Percentiles rank a stretch among this genome's conserved stretches.
Evolutionary conservation across 345 rosid genomes (phyloP).

Genomic region (Camelina hispida): DNA sequence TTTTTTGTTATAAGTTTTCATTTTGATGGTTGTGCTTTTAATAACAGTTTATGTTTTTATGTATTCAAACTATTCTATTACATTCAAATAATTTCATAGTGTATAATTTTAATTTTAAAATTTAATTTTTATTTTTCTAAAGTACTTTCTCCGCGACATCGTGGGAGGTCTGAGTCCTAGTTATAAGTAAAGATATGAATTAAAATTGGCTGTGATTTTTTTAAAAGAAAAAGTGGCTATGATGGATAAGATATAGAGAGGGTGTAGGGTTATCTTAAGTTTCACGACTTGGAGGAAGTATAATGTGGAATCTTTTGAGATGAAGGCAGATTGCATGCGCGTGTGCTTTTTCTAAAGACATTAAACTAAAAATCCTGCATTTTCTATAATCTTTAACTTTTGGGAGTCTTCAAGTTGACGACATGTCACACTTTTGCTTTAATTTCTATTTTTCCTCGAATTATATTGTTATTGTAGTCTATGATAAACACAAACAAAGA

Average conservation of each 20-base stretch:
- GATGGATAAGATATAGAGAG: slow-evolving; percentile 31
- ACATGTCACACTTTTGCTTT: slow-evolving; percentile 19
- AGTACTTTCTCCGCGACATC: no score
- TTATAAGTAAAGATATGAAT: neutral
- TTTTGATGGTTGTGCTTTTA: no score
- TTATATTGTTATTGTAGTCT: neutral
- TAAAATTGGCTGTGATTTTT: neutral
- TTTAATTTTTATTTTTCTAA: no score
- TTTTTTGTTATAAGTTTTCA: no score
- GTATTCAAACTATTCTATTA: no score
- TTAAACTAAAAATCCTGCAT: slow-evolving; percentile 10
- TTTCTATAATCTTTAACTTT: slow-evolving; percentile 23
- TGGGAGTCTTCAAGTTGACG: slow-evolving; percentile 40
- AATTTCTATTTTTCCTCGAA: slow-evolving; percentile 9
- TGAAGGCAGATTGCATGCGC: slow-evolving; percentile 46
- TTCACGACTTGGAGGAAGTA: slow-evolving; percentile 37
- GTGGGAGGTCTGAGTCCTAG: no score
- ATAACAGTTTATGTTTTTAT: no score
- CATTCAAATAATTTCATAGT: no score
- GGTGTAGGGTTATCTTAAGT: slow-evolving; percentile 41
- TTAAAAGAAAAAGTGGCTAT: neutral
- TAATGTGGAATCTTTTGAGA: slow-evolving; percentile 42
- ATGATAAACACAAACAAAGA: neutral
- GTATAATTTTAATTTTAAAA: no score
- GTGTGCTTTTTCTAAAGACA: slow-evolving; percentile 46